Percentiles rank a stretch among this genome's conserved stretches.
Evolutionary conservation across 1,139 yeast species (phyloP).

Genomic region (Candida labiduridarum): DNA sequence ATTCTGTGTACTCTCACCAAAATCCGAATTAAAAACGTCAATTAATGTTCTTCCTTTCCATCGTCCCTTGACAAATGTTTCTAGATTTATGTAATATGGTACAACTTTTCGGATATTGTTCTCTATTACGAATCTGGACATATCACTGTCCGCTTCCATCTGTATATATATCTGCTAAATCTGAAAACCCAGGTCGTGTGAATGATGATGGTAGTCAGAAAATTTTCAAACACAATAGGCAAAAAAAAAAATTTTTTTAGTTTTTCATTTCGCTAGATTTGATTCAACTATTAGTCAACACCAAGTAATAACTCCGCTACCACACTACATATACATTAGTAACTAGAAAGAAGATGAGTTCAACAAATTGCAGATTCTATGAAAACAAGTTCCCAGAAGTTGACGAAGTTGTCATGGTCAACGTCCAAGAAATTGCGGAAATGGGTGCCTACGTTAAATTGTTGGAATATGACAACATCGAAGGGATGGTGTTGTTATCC

Average conservation of each 20-base stretch:
- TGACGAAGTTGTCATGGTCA: slow-evolving; percentile 98
- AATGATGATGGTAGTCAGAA: background rate
- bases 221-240: slow-evolving; percentile 1
- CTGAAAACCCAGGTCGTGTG: slow-evolving; percentile 1
- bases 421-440: slow-evolving; percentile 96
- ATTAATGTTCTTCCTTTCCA: slow-evolving; percentile 50
- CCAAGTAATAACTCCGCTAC: background rate
- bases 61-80: slow-evolving; percentile 48
- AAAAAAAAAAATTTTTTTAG: background rate
- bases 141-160: background rate
- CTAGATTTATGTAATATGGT: slow-evolving; percentile 46
- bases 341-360: slow-evolving; percentile 54
- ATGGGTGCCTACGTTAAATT: slow-evolving; percentile 98
- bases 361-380: slow-evolving; percentile 93
- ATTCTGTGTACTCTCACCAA: slow-evolving; percentile 36
- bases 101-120: slow-evolving; percentile 47
- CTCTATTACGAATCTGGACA: slow-evolving; percentile 25
- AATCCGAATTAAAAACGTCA: slow-evolving; percentile 47
- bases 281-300: slow-evolving; percentile 1
- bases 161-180: background rate
- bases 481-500: slow-evolving; percentile 96
- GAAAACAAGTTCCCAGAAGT: slow-evolving; percentile 99
- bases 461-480: slow-evolving; percentile 95
- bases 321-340: background rate
- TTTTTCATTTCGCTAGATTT: background rate